These are phyloP conservation scores for Fusarium avenaceum DNA, from an alignment of 2,329 filamentous ascomycete genomes.

Conservation along the genomic window DNA sequence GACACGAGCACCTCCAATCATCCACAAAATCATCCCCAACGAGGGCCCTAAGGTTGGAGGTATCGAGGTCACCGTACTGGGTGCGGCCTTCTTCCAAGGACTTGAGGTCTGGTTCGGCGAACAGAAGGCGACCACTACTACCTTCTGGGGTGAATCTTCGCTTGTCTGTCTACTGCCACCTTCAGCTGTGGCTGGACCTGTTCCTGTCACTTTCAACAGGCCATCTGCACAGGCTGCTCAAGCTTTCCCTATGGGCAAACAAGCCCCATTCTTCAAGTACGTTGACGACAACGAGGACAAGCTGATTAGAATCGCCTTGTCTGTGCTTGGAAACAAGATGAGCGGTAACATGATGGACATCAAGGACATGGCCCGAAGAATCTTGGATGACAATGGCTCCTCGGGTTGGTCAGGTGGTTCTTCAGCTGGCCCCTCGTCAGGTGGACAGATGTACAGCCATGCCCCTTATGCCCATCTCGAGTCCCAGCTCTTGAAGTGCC, in stretches of 20 bases:
- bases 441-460: slow-evolving; percentile 61
- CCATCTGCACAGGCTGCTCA: slow-evolving; percentile 58
- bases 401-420: slow-evolving; percentile 63
- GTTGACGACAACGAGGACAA: slow-evolving; percentile 78
- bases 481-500: slow-evolving; percentile 75
- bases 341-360: slow-evolving; percentile 73
- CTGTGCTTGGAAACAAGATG: slow-evolving; percentile 74
- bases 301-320: slow-evolving; percentile 76
- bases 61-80: slow-evolving; percentile 87
- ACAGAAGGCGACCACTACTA: slow-evolving; percentile 75
- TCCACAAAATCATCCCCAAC: slow-evolving; percentile 85
- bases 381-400: slow-evolving; percentile 66
- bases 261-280: slow-evolving; percentile 76
- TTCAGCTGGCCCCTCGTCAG: slow-evolving; percentile 57
- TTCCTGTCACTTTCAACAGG: slow-evolving; percentile 78
- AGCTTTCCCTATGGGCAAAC: slow-evolving; percentile 55
- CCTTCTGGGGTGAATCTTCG: slow-evolving; percentile 84
- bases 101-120: slow-evolving; percentile 88
- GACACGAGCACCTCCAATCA: slow-evolving; percentile 67
- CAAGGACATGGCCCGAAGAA: slow-evolving; percentile 71
- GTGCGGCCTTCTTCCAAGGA: slow-evolving; percentile 80
- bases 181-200: slow-evolving; percentile 73
- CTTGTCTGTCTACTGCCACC: slow-evolving; percentile 84
- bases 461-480: slow-evolving; percentile 69
- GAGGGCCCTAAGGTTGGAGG: slow-evolving; percentile 87